phyloP scores from a whole-genome alignment of 345 rosid species.

The Camelina sativa region DNA sequence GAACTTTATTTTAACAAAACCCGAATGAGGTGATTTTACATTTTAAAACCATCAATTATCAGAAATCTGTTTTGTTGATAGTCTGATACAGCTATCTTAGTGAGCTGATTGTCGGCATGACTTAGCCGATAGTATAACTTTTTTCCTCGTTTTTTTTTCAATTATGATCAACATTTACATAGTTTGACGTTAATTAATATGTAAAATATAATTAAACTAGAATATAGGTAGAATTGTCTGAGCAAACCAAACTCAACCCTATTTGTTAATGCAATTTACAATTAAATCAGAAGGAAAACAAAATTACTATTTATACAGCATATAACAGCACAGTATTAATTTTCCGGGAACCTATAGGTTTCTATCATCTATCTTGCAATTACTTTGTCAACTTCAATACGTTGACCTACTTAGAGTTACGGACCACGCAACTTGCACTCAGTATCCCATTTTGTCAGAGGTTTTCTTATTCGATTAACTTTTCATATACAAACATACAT shows the following conservation, averaged over 20 bases:
- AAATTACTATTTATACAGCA: not conserved
- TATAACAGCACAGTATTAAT: not conserved
- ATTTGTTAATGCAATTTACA: no score
- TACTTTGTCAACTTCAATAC: constrained; percentile 6
- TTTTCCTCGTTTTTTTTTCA: not conserved
- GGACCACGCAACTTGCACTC: constrained; percentile 33
- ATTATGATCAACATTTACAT: not conserved
- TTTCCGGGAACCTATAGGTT: not conserved
- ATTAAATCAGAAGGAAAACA: no score
- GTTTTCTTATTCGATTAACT: not conserved
- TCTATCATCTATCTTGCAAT: not conserved
- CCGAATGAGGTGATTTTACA: not conserved
- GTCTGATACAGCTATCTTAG: not conserved
- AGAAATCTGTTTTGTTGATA: not conserved
- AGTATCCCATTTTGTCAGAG: not conserved
- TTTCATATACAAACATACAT: not conserved
- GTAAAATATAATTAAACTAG: no score
- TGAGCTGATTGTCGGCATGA: not conserved
- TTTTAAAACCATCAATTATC: not conserved
- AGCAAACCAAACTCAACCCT: no score
- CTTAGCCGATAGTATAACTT: not conserved
- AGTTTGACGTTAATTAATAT: not conserved
- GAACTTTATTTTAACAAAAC: not conserved
- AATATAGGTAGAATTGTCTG: no score
- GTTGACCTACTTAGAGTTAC: constrained; percentile 13